phyloP scores from a whole-genome alignment of 257 asterid genomes.

The Dorcoceras hygrometricum region DNA sequence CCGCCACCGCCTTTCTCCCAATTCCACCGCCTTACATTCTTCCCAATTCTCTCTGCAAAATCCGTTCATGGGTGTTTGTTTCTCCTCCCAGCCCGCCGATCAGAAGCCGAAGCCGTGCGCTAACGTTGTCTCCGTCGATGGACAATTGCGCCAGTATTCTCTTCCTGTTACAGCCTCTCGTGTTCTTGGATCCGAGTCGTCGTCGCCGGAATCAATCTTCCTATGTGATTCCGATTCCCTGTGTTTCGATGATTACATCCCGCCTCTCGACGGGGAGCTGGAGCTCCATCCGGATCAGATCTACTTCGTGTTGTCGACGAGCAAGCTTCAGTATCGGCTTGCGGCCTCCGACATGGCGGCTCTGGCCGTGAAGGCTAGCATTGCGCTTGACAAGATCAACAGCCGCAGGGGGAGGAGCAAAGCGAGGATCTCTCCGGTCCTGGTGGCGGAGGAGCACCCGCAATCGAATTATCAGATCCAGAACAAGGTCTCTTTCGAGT shows the following conservation, averaged over 20 bases:
- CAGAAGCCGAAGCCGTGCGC: conserved; percentile 18
- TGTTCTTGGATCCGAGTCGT: conserved; percentile 26
- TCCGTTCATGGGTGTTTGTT: conserved; percentile 31
- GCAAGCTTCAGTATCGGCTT: conserved; percentile 30
- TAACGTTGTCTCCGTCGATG: conserved; percentile 26
- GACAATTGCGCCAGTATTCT: conserved; percentile 31
- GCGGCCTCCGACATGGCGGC: conserved; percentile 50
- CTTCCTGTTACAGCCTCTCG: conserved; percentile 30
- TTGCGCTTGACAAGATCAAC: conserved; percentile 28
- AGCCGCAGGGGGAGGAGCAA: conserved; percentile 19
- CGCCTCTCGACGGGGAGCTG: conserved; percentile 31
- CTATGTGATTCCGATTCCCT: conserved; percentile 40
- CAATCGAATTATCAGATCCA: neutral
- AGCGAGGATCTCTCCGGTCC: conserved; percentile 31
- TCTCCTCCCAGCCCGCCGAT: conserved; percentile 15
- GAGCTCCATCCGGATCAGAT: conserved; percentile 31
- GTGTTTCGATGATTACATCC: conserved; percentile 36
- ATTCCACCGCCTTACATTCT: neutral
- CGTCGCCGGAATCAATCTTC: conserved; percentile 3
- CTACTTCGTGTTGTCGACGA: conserved; percentile 34
- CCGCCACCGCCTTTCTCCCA: neutral
- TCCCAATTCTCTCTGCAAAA: neutral
- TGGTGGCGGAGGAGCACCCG: neutral
- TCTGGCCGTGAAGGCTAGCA: conserved; percentile 43
- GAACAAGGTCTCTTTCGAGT: neutral